phyloP scores from a whole-genome alignment of 208 protist genomes.

The Balamuthia mandrillaris region DNA sequence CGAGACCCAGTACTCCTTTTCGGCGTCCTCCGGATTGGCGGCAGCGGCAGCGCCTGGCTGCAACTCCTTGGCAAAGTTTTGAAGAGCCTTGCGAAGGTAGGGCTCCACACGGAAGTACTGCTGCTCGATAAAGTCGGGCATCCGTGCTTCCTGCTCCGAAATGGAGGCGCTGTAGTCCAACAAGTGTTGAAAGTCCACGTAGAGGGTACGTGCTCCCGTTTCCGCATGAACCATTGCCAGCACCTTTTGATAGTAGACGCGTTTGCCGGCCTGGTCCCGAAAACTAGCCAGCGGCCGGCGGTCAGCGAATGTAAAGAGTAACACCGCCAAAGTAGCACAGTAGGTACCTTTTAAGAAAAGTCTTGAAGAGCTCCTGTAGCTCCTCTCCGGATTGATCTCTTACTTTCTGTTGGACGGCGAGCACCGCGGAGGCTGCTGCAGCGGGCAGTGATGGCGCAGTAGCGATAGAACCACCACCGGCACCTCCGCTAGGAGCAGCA shows the following conservation, averaged over 20 bases:
- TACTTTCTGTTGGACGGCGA: too few relatives aligned
- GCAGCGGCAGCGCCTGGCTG: background rate
- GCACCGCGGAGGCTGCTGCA: too few relatives aligned
- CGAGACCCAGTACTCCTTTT: slow-evolving; percentile 35
- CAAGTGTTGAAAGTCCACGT: background rate
- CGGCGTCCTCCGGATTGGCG: background rate
- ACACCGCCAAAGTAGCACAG: too few relatives aligned
- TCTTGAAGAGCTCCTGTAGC: too few relatives aligned
- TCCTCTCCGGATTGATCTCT: too few relatives aligned
- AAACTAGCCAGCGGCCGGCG: background rate
- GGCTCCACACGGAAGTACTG: slow-evolving; percentile 19
- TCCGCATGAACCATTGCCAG: background rate
- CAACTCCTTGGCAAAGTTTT: slow-evolving; percentile 30
- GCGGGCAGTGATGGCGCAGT: too few relatives aligned
- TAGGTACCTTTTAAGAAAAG: too few relatives aligned
- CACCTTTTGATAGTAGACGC: background rate
- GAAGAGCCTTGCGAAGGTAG: slow-evolving; percentile 35
- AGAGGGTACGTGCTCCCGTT: background rate
- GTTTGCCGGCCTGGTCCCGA: too few relatives aligned
- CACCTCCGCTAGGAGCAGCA: too few relatives aligned
- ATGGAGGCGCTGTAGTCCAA: too few relatives aligned
- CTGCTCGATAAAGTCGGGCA: slow-evolving; percentile 13
- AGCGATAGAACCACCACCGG: too few relatives aligned
- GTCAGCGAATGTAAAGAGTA: background rate
- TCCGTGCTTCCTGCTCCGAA: too few relatives aligned